Conservation (phyloP, 2,329 filamentous ascomycete species). For the Monilinia vaccinii-corymbosi region DNA sequence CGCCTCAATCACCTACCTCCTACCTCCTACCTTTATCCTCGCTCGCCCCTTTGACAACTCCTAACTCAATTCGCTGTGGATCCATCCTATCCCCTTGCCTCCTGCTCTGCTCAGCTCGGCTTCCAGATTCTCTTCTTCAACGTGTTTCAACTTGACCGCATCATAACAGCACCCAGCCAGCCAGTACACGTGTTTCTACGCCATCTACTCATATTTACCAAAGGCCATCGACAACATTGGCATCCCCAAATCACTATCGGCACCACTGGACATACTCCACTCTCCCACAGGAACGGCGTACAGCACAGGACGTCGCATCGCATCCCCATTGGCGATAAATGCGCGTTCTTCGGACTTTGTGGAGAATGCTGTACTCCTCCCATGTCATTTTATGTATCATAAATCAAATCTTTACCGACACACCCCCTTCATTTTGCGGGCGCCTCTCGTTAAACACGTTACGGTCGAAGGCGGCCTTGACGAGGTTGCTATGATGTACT, state of each 20-base stretch:
- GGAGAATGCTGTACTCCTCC: not conserved
- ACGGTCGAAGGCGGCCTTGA: too few relatives aligned
- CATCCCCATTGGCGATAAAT: not conserved
- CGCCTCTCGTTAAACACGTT: not conserved
- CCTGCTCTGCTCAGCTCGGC: not conserved
- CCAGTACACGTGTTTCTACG: conserved; percentile 1
- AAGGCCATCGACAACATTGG: not conserved
- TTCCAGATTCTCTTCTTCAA: not conserved
- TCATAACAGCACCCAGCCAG: not conserved
- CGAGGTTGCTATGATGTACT: not conserved
- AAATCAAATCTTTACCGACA: conserved; percentile 2
- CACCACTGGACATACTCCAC: not conserved
- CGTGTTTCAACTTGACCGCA: not conserved
- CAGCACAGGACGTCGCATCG: not conserved
- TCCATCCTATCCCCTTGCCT: not conserved
- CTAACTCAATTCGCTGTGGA: not conserved
- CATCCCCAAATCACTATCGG: not conserved
- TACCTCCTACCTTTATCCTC: not conserved
- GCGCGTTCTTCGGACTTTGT: not conserved
- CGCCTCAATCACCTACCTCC: not conserved
- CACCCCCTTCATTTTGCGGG: not conserved
- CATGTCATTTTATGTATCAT: not conserved
- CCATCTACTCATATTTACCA: not conserved
- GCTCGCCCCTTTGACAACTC: not conserved
- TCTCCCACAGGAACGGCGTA: conserved; percentile 4